Evolutionary conservation across 805 yeast genomes (phyloP), one percentile per base, ranked within the genome.

Genomic region (Kuraishia borneana): DNA sequence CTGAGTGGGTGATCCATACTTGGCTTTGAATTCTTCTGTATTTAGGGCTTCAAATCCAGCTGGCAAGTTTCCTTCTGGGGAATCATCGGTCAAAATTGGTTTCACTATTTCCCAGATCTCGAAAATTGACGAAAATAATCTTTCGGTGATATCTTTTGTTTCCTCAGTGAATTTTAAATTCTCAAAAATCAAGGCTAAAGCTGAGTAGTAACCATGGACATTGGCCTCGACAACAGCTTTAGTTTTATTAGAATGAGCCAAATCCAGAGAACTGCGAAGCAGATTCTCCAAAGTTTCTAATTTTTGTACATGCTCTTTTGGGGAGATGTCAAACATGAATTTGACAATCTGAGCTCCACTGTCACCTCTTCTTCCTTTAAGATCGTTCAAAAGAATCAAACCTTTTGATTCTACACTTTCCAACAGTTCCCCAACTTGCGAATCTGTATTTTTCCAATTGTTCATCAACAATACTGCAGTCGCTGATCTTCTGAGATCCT

Each of bases 311-410:
- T 45, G 40, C 2, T 42, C 36, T 6, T 27, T 23, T 41, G 54
- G 50, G 33, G 60, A 53, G 37, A 64, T 46, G 37, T 44, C 42
- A 32, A 64, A 63, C 14, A 78, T 39, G 46, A 76, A 66, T 45
- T 70, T 73, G 20, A 81, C 57, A 12, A 77, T 59, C 26, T 76
- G 68, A 0, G 95, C 87, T 6, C 88, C 95, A 18, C 83, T 78
- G 39, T 87, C 96, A 30, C 83, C 77, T 38, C 66, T 73, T 35
- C 87, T 73, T 26, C 79, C 74, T 53, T 60, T 66, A 41, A 69
- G 50, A 34, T 64, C 65, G 19, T 47, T 39, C 28, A 70, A 43
- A 31, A 63, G 41, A 1, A 35, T 16, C 12, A 58, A 26, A 3
- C 57, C 44, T n/a, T n/a, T n/a, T n/a, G n/a, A n/a, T n/a, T n/a